Evolutionary conservation across 495 filamentous ascomycete species (phyloP).

Genomic region (Bathelium albidoporum): DNA sequence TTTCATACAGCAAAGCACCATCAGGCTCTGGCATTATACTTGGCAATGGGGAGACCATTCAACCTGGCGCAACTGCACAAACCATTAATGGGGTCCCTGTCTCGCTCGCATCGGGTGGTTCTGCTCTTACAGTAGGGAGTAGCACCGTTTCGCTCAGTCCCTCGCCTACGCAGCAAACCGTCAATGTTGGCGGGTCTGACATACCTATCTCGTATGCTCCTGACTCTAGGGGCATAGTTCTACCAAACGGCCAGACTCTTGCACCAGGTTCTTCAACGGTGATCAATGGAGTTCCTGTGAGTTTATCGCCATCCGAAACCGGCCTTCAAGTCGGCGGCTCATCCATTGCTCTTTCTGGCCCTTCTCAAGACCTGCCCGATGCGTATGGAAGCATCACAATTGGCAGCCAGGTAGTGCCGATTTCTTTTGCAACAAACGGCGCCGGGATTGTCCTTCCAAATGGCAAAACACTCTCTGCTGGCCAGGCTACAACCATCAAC

Average conservation of each 20-base stretch:
- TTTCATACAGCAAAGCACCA: neutral
- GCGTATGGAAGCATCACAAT: neutral
- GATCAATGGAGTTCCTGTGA: neutral
- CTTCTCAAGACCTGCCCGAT: neutral
- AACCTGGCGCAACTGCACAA: neutral
- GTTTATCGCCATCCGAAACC: neutral
- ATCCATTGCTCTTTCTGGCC: slow-evolving; percentile 4
- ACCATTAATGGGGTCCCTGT: slow-evolving; percentile 1
- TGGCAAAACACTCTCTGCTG: neutral
- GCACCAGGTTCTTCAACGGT: neutral
- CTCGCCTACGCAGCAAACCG: neutral
- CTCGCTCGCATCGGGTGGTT: neutral
- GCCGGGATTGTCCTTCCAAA: neutral
- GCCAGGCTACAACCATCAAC: neutral
- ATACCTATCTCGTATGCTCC: neutral
- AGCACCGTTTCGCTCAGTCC: neutral
- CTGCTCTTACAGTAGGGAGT: neutral
- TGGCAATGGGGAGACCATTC: neutral
- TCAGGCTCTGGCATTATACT: neutral
- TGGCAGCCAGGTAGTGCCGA: neutral
- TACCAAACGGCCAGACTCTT: slow-evolving; percentile 1
- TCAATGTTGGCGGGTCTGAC: neutral
- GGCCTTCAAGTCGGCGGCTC: slow-evolving; percentile 4
- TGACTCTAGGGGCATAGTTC: neutral
- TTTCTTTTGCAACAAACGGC: neutral